Percentiles rank a stretch among this genome's conserved stretches.
These are phyloP conservation scores for Amoebophrya sp. DNA, from an alignment of 169 alveolate species.

Conservation along the genomic window DNA sequence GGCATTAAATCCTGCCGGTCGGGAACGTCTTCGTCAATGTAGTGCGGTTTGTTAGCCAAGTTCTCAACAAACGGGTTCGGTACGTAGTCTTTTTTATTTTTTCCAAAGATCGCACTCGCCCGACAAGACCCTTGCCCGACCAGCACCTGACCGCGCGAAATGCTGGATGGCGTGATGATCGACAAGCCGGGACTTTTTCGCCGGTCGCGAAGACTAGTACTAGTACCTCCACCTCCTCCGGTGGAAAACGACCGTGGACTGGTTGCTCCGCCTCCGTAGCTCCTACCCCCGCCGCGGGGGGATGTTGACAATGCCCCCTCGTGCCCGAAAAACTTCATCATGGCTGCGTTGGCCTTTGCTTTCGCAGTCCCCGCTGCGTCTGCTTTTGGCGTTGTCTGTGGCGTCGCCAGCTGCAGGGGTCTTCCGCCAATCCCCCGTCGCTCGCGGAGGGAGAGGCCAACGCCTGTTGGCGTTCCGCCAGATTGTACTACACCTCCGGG, in stretches of 20 bases:
- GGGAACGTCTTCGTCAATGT: background rate
- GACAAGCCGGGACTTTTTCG: too few species aligned
- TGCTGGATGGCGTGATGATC: too few species aligned
- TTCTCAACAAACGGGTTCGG: background rate
- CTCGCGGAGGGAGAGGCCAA: background rate
- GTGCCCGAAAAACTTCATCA: too few species aligned
- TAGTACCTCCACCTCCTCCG: background rate
- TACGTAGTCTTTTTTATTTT: background rate
- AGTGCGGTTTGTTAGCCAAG: background rate
- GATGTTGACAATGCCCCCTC: background rate
- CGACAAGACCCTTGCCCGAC: background rate
- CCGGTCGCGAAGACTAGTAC: background rate
- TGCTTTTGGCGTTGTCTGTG: background rate
- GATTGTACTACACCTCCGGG: background rate
- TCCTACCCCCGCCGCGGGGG: background rate
- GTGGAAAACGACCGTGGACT: background rate
- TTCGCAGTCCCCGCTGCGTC: too few species aligned
- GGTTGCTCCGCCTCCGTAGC: background rate
- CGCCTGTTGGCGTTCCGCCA: background rate
- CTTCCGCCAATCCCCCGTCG: background rate
- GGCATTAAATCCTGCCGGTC: too few species aligned
- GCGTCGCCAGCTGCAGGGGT: background rate
- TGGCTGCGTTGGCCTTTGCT: too few species aligned
- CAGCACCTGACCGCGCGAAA: background rate
- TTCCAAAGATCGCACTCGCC: background rate